Conservation (phyloP, 257 asterid genomes). For the Jacaranda mimosifolia region DNA sequence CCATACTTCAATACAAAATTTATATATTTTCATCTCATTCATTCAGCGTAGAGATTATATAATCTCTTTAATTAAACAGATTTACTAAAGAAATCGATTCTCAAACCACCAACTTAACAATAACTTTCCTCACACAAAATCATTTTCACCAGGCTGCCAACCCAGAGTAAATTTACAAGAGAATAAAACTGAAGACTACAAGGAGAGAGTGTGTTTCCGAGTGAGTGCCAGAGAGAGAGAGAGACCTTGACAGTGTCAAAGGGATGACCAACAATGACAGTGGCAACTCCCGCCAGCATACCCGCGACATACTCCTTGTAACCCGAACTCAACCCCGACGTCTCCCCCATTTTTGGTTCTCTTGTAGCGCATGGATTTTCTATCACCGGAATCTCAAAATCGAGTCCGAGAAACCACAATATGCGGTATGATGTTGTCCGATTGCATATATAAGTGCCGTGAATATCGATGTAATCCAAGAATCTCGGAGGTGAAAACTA, state of each 20-base stretch:
- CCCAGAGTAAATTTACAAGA: not conserved
- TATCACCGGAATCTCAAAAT: conserved; percentile 34
- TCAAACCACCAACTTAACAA: conserved; percentile 6
- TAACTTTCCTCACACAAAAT: not conserved
- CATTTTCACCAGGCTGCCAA: conserved; percentile 20
- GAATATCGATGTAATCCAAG: not conserved
- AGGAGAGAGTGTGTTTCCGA: not conserved
- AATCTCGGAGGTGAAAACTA: not conserved
- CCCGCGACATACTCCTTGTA: conserved; percentile 92
- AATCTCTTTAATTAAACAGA: conserved; percentile 1
- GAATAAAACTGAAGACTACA: not conserved
- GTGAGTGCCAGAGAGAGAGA: conserved; percentile 19
- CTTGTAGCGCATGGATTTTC: conserved; percentile 36
- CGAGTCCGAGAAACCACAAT: conserved; percentile 24
- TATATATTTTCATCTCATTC: not conserved
- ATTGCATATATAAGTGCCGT: conserved; percentile 4
- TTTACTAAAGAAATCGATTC: conserved; percentile 1
- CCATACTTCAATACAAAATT: conserved; percentile 20
- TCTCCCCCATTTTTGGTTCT: conserved; percentile 48
- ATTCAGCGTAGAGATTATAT: not conserved
- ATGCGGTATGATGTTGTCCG: not conserved
- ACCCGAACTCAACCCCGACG: conserved; percentile 59
- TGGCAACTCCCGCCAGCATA: conserved; percentile 84
- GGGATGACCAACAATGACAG: conserved; percentile 91
- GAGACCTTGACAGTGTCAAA: conserved; percentile 92